A percentile compares a stretch with the other conserved stretches of the same genome.
These are phyloP conservation scores for Gonium pectorale DNA, from an alignment of 139 green algal genomes.

Conservation along the genomic window DNA sequence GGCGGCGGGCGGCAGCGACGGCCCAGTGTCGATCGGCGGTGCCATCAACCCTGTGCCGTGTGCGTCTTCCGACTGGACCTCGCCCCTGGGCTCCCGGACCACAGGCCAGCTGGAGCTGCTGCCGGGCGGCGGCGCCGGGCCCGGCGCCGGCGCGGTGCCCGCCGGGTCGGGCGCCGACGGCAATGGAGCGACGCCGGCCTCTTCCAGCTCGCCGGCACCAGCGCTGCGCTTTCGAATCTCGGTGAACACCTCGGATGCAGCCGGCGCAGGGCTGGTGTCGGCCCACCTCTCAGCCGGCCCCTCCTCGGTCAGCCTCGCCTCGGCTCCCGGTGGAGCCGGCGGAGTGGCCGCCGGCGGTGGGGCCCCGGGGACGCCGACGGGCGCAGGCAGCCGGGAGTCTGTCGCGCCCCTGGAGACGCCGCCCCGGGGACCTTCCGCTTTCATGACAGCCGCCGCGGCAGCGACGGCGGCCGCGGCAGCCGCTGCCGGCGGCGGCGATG, in stretches of 20 bases:
- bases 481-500: neutral
- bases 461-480: neutral
- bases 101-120: neutral
- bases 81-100: too few relatives aligned
- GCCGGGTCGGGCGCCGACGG: neutral
- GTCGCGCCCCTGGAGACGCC: too few relatives aligned
- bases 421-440: too few relatives aligned
- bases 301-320: neutral
- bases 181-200: neutral
- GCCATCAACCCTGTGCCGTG: neutral
- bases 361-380: too few relatives aligned
- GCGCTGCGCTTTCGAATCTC: conserved; percentile 8
- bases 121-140: neutral
- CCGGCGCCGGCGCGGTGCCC: neutral
- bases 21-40: neutral
- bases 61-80: neutral
- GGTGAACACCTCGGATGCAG: neutral
- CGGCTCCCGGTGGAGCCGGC: neutral
- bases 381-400: too few relatives aligned
- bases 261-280: neutral
- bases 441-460: neutral
- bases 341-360: too few relatives aligned
- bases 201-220: too few relatives aligned
- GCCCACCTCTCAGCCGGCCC: neutral
- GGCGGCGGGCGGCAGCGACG: neutral